phyloP scores from a whole-genome alignment of 257 asterid species.

The Solanum medicagineum region DNA sequence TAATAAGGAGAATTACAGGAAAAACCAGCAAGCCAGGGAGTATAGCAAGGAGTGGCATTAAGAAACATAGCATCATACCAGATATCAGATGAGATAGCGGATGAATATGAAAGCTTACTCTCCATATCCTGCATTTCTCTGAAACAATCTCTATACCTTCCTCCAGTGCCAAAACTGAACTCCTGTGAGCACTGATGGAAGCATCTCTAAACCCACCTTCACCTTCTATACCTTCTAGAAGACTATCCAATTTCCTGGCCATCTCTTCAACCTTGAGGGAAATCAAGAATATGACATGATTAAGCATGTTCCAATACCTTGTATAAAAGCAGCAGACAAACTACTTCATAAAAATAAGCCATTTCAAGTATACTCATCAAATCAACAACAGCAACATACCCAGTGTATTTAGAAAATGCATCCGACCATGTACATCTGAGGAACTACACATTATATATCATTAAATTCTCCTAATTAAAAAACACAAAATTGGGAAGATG shows the following conservation, averaged over 20 bases:
- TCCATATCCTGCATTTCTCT: constrained; percentile 53
- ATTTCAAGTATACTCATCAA: not conserved
- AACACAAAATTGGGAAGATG: not conserved
- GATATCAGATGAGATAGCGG: not conserved
- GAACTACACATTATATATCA: not conserved
- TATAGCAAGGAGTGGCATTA: not conserved
- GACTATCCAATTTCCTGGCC: constrained; percentile 55
- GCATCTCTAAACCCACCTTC: constrained; percentile 75
- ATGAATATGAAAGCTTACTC: constrained; percentile 31
- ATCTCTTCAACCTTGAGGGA: constrained; percentile 72
- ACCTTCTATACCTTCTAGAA: constrained; percentile 68
- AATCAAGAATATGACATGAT: not conserved
- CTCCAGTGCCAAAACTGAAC: constrained; percentile 51
- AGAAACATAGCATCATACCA: not conserved
- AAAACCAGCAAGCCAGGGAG: not conserved
- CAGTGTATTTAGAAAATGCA: not conserved
- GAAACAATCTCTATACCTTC: constrained; percentile 54
- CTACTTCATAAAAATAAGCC: not conserved
- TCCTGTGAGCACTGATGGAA: constrained; percentile 46
- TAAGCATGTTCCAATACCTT: not conserved
- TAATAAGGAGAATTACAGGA: not conserved
- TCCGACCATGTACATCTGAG: not conserved
- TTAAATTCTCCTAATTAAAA: not conserved
- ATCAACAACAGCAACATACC: not conserved
- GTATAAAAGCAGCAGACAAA: not conserved